Evolutionary conservation across 495 filamentous ascomycete genomes (phyloP).

Genomic region (Pseudomonodictys pantanalensis): DNA sequence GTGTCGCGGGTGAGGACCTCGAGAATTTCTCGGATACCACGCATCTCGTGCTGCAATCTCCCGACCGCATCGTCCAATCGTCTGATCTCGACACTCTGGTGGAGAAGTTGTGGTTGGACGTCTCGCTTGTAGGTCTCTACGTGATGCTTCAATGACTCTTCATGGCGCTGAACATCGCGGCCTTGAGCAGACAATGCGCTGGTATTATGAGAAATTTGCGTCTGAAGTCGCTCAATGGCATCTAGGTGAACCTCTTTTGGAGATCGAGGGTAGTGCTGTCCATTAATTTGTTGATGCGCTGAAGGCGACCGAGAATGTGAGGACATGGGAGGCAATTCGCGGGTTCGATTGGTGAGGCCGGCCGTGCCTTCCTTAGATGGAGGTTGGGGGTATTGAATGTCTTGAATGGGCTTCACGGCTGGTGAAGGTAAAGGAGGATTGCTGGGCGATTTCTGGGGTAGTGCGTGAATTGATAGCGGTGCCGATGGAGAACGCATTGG

Average conservation of each 20-base stretch:
- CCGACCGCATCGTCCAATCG: conserved; percentile 35
- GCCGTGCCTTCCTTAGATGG: conserved; percentile 10
- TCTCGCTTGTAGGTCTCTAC: conserved; percentile 17
- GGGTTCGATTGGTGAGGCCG: conserved; percentile 19
- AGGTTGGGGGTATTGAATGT: conserved; percentile 9
- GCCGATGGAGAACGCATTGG: conserved; percentile 12
- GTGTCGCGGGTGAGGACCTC: conserved; percentile 28
- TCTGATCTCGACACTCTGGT: conserved; percentile 20
- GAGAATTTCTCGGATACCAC: conserved; percentile 28
- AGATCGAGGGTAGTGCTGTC: conserved; percentile 26
- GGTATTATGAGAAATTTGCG: conserved; percentile 38
- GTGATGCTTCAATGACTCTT: conserved; percentile 1
- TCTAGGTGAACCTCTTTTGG: conserved; percentile 29
- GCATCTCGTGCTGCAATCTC: conserved; percentile 35
- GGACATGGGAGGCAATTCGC: conserved; percentile 24
- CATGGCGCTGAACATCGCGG: conserved; percentile 19
- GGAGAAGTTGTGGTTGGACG: conserved; percentile 25
- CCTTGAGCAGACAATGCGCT: conserved; percentile 28
- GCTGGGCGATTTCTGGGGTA: conserved; percentile 23
- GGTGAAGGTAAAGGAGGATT: conserved; percentile 16
- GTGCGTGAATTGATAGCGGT: not conserved
- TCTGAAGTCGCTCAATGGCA: conserved; percentile 39
- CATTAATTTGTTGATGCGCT: conserved; percentile 19
- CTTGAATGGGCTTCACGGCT: conserved; percentile 9
- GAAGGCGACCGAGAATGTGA: conserved; percentile 22